A percentile compares a stretch with the other conserved stretches of the same genome.
These are phyloP conservation scores for Mortierella sp. DNA, from an alignment of 371 early-diverging fungal species.

Conservation along the genomic window DNA sequence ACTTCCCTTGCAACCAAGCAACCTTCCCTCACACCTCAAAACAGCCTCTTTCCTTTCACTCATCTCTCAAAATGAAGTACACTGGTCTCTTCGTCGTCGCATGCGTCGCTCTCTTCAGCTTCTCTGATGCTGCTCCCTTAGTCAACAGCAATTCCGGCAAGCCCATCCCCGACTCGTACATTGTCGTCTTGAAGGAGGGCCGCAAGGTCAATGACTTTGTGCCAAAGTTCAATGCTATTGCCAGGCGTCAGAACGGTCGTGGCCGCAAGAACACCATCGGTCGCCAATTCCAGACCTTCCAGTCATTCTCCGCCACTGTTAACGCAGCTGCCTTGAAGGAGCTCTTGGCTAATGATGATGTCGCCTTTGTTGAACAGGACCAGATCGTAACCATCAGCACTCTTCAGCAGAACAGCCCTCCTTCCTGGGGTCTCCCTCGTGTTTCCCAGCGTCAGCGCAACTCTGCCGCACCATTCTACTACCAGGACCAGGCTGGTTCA, in stretches of 20 bases:
- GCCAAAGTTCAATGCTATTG: constrained; percentile 39
- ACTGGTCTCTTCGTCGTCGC: constrained; percentile 37
- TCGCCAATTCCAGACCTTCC: constrained; percentile 22
- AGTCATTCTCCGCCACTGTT: constrained; percentile 24
- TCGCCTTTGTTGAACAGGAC: constrained; percentile 53
- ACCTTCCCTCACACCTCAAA: constrained; percentile 2
- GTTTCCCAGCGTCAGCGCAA: constrained; percentile 62
- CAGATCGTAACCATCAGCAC: constrained; percentile 36
- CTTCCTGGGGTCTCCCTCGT: constrained; percentile 68
- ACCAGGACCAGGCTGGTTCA: constrained; percentile 56
- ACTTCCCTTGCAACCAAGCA: constrained; percentile 5
- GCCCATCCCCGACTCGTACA: constrained; percentile 61
- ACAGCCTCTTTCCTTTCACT: background rate
- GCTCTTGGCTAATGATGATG: constrained; percentile 40
- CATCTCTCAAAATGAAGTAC: constrained; percentile 29
- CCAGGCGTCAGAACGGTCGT: constrained; percentile 37
- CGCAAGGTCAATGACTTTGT: constrained; percentile 14
- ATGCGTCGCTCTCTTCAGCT: constrained; percentile 29
- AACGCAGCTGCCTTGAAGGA: constrained; percentile 38
- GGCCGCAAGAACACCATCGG: constrained; percentile 34
- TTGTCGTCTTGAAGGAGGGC: constrained; percentile 57
- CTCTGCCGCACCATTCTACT: constrained; percentile 39
- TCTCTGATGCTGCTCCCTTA: constrained; percentile 31
- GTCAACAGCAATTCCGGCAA: constrained; percentile 27
- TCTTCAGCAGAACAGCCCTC: constrained; percentile 28